These are phyloP conservation scores for Epichloe sp. DNA, from an alignment of 2,329 filamentous ascomycete genomes.

Conservation along the genomic window DNA sequence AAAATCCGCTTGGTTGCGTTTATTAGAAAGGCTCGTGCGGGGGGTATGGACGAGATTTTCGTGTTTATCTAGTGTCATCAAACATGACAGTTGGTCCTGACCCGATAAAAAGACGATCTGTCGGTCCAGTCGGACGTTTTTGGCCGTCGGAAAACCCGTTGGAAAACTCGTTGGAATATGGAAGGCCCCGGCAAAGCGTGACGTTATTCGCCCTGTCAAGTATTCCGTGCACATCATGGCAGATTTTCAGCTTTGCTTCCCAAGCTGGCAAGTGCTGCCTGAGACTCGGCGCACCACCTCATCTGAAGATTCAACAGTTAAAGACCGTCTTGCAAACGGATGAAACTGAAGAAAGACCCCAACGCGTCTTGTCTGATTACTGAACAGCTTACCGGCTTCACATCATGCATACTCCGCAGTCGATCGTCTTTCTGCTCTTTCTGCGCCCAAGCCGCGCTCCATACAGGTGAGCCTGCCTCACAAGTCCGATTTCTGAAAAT, in stretches of 20 bases:
- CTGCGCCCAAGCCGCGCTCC: too few relatives aligned
- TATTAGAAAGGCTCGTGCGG: not conserved
- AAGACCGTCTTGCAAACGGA: not conserved
- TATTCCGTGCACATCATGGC: not conserved
- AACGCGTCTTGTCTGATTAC: too few relatives aligned
- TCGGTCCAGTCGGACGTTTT: not conserved
- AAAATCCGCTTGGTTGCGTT: not conserved
- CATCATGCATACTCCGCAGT: too few relatives aligned
- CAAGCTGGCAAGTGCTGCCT: not conserved
- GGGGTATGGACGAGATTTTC: not conserved
- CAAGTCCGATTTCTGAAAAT: too few relatives aligned
- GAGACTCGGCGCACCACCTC: not conserved
- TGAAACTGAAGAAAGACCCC: too few relatives aligned
- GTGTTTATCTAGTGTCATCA: not conserved
- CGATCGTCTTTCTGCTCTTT: too few relatives aligned
- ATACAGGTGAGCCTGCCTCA: too few relatives aligned
- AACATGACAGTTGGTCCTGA: not conserved
- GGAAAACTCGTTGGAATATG: not conserved
- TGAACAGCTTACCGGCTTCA: not conserved
- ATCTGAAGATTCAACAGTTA: not conserved
- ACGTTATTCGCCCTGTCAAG: not conserved
- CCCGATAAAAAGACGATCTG: not conserved
- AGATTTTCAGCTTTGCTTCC: not conserved
- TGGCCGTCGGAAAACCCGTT: not conserved
- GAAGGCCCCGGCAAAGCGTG: not conserved